Base-by-base conservation (phyloP, 257 asterid genomes). In the Penstemon newberryi region DNA sequence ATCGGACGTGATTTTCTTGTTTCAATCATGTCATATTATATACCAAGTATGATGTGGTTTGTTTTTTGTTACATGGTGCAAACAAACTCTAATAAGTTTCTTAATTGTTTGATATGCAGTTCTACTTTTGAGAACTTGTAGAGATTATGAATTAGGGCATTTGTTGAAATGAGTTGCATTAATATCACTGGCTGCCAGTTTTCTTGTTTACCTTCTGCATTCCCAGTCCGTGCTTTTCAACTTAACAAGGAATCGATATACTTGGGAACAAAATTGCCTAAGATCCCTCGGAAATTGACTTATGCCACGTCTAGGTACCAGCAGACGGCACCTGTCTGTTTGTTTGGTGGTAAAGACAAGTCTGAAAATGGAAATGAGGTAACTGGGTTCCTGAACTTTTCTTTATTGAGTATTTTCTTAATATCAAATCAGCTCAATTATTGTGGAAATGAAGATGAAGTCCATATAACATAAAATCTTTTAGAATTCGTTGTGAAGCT, bases 331-430 rank as follows among this genome's bases (percentile, higher is more conserved):
- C 75, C 78, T 60, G 85, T 82, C 44, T 86, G 90, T 77, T 74
- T 78, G 76, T 83, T 85, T 73, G 88, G 90, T 62, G 83, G 85
- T 49, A 75, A 86, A 70, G 89, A 91, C 60, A 83, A 83, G 73
- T 69, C 84, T 7, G 79, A 71, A 33, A 71, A 67, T 61, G 94
- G 72, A 44, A 80, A 79, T 66, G 80, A 86, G 95, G 96, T 89
- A 78, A 69, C 59, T 13, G 11, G 47, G 39, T 67, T 40, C 6
- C 54, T 72, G 57, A 63, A 56, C 33, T 39, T 65, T 15, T 13
- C 60, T 61, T 38, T 70, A n/a, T 53, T 41, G 59, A 25, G 8
- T 52, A 41, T 3, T 49, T 51, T 62, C 5, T 6, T 3, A 6
- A 4, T 45, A 11, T 4, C 25, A 3, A 33, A 56, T 56, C 9